Conservation (phyloP, 2,329 filamentous ascomycete species). For the Alternaria panax region DNA sequence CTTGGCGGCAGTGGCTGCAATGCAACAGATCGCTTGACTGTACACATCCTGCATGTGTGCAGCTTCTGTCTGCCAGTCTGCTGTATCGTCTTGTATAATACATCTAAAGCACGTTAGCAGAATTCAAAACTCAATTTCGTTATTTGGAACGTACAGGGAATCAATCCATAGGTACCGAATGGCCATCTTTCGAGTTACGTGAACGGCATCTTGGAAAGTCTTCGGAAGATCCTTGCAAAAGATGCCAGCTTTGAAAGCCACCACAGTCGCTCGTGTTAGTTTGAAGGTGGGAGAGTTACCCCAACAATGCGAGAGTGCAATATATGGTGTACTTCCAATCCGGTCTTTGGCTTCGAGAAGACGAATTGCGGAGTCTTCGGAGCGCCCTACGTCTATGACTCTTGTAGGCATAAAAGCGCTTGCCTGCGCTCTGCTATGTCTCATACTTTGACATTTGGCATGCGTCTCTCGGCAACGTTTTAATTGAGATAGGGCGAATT, state of each 20-base stretch:
- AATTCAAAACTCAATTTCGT: neutral
- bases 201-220: neutral
- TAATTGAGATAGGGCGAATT: neutral
- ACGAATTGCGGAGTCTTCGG: neutral
- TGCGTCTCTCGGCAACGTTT: neutral
- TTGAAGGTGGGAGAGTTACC: neutral
- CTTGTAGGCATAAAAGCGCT: neutral
- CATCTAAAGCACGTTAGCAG: neutral
- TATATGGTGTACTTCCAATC: too few species aligned
- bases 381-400: neutral
- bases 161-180: conserved; percentile 2
- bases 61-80: neutral
- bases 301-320: neutral
- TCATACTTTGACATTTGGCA: neutral
- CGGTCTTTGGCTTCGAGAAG: neutral
- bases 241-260: neutral
- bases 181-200: neutral
- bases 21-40: conserved; percentile 9
- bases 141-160: neutral
- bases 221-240: neutral
- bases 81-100: neutral
- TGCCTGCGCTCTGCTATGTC: neutral
- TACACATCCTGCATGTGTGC: neutral
- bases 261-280: neutral
- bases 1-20: conserved; percentile 16